A percentile compares a stretch with the other conserved stretches of the same genome.
Evolutionary conservation across 1,139 yeast genomes (phyloP).

Genomic region (Zygoascus meyerae): DNA sequence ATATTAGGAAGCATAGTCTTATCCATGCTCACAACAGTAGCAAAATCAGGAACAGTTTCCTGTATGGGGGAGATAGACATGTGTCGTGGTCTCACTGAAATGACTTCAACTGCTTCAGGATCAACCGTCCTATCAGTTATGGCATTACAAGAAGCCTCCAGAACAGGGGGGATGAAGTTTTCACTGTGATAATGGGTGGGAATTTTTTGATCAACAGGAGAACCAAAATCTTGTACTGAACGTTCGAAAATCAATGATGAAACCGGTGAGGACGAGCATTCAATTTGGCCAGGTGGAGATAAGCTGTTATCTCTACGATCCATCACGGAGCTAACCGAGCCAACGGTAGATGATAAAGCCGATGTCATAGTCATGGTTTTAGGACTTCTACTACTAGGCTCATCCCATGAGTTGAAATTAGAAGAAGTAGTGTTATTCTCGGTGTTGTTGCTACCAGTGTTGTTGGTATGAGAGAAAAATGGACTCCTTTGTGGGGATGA

Average conservation of each 20-base stretch:
- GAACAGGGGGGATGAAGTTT: constrained; percentile 75
- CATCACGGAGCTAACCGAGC: constrained; percentile 12
- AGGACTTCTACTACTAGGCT: neutral
- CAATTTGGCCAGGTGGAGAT: constrained; percentile 7
- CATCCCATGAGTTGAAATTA: neutral
- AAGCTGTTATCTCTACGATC: constrained; percentile 3
- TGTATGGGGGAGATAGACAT: constrained; percentile 42
- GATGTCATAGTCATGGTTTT: constrained; percentile 8
- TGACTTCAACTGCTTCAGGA: constrained; percentile 64
- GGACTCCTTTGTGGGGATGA: no score
- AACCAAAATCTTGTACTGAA: constrained; percentile 33
- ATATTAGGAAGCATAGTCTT: neutral
- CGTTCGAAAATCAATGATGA: constrained; percentile 38
- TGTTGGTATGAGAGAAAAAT: no score
- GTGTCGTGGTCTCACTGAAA: constrained; percentile 50
- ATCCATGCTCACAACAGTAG: neutral
- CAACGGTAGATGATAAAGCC: constrained; percentile 8
- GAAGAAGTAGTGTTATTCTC: neutral
- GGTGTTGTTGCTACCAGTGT: no score
- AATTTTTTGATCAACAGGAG: constrained; percentile 15
- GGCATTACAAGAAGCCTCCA: constrained; percentile 70
- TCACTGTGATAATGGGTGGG: constrained; percentile 48
- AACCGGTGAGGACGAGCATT: constrained; percentile 25
- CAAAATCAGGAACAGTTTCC: constrained; percentile 7
- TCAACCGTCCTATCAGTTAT: constrained; percentile 52